Percentiles rank a stretch among this genome's conserved stretches.
These are phyloP conservation scores for Phaeoacremonium minimum DNA, from an alignment of 2,329 filamentous ascomycete genomes.

Conservation along the genomic window DNA sequence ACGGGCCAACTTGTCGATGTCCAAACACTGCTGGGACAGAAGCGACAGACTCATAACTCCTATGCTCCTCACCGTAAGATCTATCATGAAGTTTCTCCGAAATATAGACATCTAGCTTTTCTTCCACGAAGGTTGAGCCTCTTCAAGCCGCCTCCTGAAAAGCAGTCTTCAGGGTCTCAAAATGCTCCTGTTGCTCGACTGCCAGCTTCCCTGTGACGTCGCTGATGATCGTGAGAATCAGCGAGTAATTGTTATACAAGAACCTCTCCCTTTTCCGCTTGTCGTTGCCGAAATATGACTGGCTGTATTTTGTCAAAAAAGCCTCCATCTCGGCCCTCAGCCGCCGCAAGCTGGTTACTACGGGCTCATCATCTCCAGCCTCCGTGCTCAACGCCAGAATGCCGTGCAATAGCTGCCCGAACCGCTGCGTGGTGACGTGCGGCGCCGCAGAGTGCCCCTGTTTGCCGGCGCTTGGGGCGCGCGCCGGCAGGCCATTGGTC, in stretches of 20 bases:
- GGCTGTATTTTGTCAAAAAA: conserved; percentile 74
- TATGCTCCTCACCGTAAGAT: no score
- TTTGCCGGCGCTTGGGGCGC: conserved; percentile 38
- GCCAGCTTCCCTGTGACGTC: conserved; percentile 71
- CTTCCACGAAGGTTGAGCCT: no score
- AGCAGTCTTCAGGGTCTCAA: conserved; percentile 60
- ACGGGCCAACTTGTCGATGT: no score
- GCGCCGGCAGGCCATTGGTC: conserved; percentile 47
- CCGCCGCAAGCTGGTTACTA: conserved; percentile 73
- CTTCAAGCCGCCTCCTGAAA: conserved; percentile 44
- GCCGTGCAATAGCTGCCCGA: conserved; percentile 85
- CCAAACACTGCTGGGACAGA: no score
- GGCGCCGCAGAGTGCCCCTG: conserved; percentile 71
- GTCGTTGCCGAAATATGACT: conserved; percentile 63
- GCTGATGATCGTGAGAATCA: conserved; percentile 89
- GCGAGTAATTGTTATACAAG: conserved; percentile 91
- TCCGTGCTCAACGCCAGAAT: conserved; percentile 82
- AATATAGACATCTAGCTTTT: no score
- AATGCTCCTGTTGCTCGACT: conserved; percentile 70
- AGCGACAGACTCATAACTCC: no score
- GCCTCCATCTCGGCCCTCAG: conserved; percentile 78
- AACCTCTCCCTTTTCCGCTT: conserved; percentile 80
- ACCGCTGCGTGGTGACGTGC: conserved; percentile 90
- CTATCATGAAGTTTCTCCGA: no score
- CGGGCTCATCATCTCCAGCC: conserved; percentile 89